Conservation (phyloP, 371 early-diverging fungal genomes). For the Mucor lusitanicus region DNA sequence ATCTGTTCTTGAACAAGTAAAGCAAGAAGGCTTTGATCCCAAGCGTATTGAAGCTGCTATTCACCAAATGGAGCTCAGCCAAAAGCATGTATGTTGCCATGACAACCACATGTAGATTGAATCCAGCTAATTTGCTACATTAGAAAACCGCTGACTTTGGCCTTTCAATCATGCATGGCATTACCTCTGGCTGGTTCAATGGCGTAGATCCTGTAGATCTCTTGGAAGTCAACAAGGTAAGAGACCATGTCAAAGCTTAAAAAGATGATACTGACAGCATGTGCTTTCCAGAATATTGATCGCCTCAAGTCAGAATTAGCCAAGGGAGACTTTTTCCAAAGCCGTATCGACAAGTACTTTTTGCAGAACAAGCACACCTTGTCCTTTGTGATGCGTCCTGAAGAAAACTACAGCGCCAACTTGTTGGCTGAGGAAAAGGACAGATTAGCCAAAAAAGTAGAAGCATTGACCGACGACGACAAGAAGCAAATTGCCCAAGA, state of each 20-base stretch:
- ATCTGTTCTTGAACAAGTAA: constrained; percentile 67
- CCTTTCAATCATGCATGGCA: constrained; percentile 75
- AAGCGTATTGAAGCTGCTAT: constrained; percentile 85
- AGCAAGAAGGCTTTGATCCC: constrained; percentile 75
- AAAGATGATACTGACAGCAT: background rate
- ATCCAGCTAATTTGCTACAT: background rate
- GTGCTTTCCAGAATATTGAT: constrained; percentile 60
- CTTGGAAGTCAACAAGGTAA: constrained; percentile 76
- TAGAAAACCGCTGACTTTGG: constrained; percentile 91
- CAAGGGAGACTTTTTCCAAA: constrained; percentile 71
- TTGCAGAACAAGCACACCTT: constrained; percentile 79
- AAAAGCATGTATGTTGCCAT: constrained; percentile 72
- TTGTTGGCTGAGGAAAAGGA: constrained; percentile 65
- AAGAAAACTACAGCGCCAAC: constrained; percentile 59
- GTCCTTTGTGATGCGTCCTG: constrained; percentile 83
- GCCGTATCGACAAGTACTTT: constrained; percentile 74
- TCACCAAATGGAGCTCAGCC: constrained; percentile 87
- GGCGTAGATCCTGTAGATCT: constrained; percentile 85
- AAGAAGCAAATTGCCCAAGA: constrained; percentile 58
- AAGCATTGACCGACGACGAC: constrained; percentile 60
- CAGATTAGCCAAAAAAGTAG: constrained; percentile 64
- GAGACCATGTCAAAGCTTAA: background rate
- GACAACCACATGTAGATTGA: background rate
- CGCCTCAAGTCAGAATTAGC: constrained; percentile 66
- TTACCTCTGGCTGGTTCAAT: constrained; percentile 87